phyloP scores from a whole-genome alignment of 768 basidiomycete genomes.

The Russula ochroleuca region DNA sequence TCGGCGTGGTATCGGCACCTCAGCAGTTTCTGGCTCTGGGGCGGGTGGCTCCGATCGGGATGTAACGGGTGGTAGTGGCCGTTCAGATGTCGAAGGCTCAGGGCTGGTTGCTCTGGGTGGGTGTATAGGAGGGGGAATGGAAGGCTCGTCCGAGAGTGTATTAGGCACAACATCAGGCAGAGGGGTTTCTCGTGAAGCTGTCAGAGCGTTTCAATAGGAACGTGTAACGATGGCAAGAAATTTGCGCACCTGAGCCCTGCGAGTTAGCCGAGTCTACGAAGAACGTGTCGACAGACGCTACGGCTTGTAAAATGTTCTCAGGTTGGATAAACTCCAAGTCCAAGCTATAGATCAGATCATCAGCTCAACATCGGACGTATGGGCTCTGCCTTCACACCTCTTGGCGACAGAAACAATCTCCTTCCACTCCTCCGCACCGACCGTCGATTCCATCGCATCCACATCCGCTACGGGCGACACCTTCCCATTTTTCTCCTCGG shows the following conservation, averaged over 20 bases:
- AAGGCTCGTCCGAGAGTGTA: slow-evolving; percentile 49
- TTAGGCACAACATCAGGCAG: slow-evolving; percentile 52
- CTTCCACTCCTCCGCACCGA: slow-evolving; percentile 54
- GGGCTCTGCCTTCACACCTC: slow-evolving; percentile 37
- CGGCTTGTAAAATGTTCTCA: slow-evolving; percentile 51
- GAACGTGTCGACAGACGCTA: slow-evolving; percentile 38
- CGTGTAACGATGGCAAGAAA: neutral
- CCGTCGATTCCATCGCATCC: slow-evolving; percentile 43
- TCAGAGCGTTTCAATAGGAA: neutral
- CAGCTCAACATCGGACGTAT: slow-evolving; percentile 2
- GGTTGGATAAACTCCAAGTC: slow-evolving; percentile 43
- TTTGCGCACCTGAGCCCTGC: slow-evolving; percentile 18
- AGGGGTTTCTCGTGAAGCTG: slow-evolving; percentile 34
- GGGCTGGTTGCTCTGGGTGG: neutral
- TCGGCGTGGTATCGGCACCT: slow-evolving; percentile 1
- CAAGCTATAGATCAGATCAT: slow-evolving; percentile 33
- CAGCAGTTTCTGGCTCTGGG: neutral
- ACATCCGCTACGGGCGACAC: slow-evolving; percentile 52
- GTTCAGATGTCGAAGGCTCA: neutral
- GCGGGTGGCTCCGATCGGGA: neutral
- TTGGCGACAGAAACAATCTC: slow-evolving; percentile 49
- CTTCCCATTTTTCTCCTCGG: slow-evolving; percentile 24
- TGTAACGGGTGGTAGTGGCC: neutral
- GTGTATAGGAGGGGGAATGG: slow-evolving; percentile 33
- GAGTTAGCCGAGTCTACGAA: slow-evolving; percentile 36